Evolutionary conservation across 495 filamentous ascomycete genomes (phyloP).

Genomic region (Aspergillus ostianus): DNA sequence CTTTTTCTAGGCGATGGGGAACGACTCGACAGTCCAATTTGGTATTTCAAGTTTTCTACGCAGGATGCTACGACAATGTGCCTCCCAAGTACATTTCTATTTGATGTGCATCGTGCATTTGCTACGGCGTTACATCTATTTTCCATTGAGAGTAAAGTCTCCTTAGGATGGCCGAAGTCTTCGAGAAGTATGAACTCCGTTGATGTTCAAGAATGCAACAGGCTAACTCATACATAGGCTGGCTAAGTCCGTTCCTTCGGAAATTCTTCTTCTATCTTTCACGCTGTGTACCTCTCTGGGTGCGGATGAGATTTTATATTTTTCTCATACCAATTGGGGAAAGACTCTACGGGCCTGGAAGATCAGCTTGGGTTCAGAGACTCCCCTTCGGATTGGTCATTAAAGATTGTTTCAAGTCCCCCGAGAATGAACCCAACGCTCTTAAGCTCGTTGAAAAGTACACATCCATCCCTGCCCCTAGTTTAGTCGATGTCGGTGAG

Average conservation of each 20-base stretch:
- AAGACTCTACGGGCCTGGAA: constrained; percentile 6
- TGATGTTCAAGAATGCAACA: background rate
- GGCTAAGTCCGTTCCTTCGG: background rate
- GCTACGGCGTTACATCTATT: constrained; percentile 18
- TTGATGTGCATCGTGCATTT: constrained; percentile 14
- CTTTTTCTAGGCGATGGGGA: constrained; percentile 3
- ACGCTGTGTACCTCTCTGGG: background rate
- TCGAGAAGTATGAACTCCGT: constrained; percentile 2
- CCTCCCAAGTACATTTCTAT: constrained; percentile 10
- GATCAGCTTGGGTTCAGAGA: constrained; percentile 9
- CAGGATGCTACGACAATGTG: background rate
- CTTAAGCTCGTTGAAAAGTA: constrained; percentile 19
- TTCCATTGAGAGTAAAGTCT: constrained; percentile 13
- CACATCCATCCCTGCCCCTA: constrained; percentile 23
- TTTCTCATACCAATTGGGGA: constrained; percentile 4
- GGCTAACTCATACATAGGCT: background rate
- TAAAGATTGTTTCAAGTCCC: constrained; percentile 18
- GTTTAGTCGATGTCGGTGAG: constrained; percentile 12
- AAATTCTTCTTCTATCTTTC: background rate
- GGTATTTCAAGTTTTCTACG: background rate
- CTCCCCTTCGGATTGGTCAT: constrained; percentile 19
- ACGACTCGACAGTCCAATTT: background rate
- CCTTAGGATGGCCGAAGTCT: constrained; percentile 11
- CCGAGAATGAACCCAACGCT: constrained; percentile 16
- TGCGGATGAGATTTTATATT: constrained; percentile 3